These are phyloP conservation scores for Leucoagaricus sp. DNA, from an alignment of 1,284 basidiomycete genomes.

Conservation along the genomic window DNA sequence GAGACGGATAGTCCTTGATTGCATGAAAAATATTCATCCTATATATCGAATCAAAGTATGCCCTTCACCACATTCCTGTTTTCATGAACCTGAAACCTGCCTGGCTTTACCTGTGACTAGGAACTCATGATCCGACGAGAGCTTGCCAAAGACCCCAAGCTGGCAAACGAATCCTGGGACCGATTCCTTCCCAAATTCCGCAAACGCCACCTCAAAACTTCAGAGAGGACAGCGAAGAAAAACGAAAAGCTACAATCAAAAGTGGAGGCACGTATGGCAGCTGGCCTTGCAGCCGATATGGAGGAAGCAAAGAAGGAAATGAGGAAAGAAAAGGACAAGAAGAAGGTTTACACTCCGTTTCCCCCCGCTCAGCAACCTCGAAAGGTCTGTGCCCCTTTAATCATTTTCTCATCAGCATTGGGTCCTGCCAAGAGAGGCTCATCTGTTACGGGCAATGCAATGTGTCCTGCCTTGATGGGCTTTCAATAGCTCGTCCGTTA, in stretches of 20 bases:
- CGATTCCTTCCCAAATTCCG: slow-evolving; percentile 97
- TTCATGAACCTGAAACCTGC: slow-evolving; percentile 7
- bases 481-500: neutral
- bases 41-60: slow-evolving; percentile 97
- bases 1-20: slow-evolving; percentile 92
- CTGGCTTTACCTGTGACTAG: slow-evolving; percentile 41
- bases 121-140: slow-evolving; percentile 99
- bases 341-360: slow-evolving; percentile 99
- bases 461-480: neutral
- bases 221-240: slow-evolving; percentile 89
- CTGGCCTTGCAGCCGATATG: slow-evolving; percentile 46
- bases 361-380: slow-evolving; percentile 92
- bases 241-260: slow-evolving; percentile 65
- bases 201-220: slow-evolving; percentile 88
- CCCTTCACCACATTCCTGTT: slow-evolving; percentile 5
- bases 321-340: slow-evolving; percentile 57
- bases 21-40: slow-evolving; percentile 99
- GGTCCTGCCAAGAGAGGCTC: neutral
- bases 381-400: slow-evolving; percentile 58
- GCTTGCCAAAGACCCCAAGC: slow-evolving; percentile 96
- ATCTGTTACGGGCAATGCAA: neutral
- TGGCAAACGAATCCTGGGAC: slow-evolving; percentile 95
- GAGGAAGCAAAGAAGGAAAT: slow-evolving; percentile 48
- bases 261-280: slow-evolving; percentile 59
- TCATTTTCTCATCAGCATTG: neutral